Conservation (phyloP, 2,329 filamentous ascomycete genomes). For the Fusarium napiforme region DNA sequence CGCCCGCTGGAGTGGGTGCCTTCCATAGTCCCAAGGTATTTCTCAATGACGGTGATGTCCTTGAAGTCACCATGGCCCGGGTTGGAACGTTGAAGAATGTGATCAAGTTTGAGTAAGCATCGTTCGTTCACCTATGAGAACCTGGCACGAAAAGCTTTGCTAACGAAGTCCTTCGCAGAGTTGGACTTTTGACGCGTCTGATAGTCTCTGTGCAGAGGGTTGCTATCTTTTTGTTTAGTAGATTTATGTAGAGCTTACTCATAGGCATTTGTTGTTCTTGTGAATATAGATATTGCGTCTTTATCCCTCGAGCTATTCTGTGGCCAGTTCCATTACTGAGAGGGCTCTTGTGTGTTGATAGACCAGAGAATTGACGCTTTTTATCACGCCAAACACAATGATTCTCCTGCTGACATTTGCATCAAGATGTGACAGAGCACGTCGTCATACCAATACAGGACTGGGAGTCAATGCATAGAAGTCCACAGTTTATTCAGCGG, state of each 20-base stretch:
- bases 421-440: no score
- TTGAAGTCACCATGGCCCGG: neutral
- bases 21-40: neutral
- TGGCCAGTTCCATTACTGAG: neutral
- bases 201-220: neutral
- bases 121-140: neutral
- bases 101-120: neutral
- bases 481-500: rapidly evolving
- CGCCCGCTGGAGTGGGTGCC: neutral
- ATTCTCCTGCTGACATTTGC: no score
- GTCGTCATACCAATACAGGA: no score
- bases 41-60: neutral
- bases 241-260: neutral
- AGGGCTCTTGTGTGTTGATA: rapidly evolving
- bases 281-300: rapidly evolving
- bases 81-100: neutral
- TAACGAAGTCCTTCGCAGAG: neutral
- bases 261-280: rapidly evolving
- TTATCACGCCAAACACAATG: no score
- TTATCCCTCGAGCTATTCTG: rapidly evolving
- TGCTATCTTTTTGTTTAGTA: neutral
- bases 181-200: neutral
- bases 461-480: no score
- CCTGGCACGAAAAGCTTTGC: neutral
- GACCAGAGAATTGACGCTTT: neutral